A percentile compares a stretch with the other conserved stretches of the same genome.
Conservation (phyloP, 2,329 filamentous ascomycete genomes). For the Aspergillus pseudonomiae region DNA sequence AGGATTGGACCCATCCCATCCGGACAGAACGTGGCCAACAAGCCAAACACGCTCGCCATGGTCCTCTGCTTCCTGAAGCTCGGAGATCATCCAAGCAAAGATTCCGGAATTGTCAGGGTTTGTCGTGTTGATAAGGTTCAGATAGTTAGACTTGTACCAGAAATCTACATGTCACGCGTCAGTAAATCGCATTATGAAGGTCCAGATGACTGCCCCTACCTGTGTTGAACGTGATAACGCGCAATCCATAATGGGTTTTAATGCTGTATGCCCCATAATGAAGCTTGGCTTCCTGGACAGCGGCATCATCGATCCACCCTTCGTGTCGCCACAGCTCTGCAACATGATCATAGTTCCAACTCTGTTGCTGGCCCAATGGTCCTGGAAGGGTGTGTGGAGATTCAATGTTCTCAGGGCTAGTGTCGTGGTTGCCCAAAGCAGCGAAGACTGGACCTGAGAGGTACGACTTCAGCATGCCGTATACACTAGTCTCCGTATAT, state of each 20-base stretch:
- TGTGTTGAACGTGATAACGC: slow-evolving; percentile 58
- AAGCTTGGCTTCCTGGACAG: slow-evolving; percentile 51
- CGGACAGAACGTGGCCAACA: slow-evolving; percentile 57
- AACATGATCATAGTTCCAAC: slow-evolving; percentile 62
- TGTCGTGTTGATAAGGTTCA: slow-evolving; percentile 57
- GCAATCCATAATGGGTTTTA: slow-evolving; percentile 55
- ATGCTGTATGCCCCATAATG: slow-evolving; percentile 62
- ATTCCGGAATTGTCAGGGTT: slow-evolving; percentile 55
- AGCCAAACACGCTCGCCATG: slow-evolving; percentile 58
- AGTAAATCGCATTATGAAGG: neutral
- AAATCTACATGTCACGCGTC: slow-evolving; percentile 20
- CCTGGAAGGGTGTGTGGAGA: slow-evolving; percentile 57
- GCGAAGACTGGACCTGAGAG: slow-evolving; percentile 60
- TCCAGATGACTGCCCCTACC: neutral
- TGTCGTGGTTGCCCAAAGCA: slow-evolving; percentile 62
- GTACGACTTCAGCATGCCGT: slow-evolving; percentile 59
- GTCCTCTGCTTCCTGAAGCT: slow-evolving; percentile 58
- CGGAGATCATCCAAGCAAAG: slow-evolving; percentile 54
- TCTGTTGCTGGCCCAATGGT: slow-evolving; percentile 56
- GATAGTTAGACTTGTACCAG: slow-evolving; percentile 43
- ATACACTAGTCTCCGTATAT: slow-evolving; percentile 57
- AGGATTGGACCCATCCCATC: slow-evolving; percentile 60
- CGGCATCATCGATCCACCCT: slow-evolving; percentile 54
- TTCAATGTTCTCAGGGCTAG: slow-evolving; percentile 57
- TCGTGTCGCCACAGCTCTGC: slow-evolving; percentile 59